These are phyloP conservation scores for Penicillium odoratum DNA, from an alignment of 495 filamentous ascomycete genomes.

Conservation along the genomic window DNA sequence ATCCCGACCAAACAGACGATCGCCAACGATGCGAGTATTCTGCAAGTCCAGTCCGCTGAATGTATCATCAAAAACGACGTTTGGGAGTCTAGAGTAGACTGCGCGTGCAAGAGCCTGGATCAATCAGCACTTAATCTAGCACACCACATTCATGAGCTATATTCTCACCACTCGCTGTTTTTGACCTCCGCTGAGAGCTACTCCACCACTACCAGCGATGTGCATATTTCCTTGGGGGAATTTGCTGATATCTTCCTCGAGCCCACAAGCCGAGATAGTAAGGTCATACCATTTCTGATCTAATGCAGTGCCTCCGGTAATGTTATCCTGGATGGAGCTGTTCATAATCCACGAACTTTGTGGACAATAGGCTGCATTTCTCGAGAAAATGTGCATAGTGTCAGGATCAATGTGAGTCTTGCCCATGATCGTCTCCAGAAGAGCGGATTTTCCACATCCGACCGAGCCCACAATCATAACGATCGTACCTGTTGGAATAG, in stretches of 20 bases:
- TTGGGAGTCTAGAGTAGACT: conserved; percentile 19
- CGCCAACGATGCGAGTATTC: not conserved
- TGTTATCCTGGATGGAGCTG: not conserved
- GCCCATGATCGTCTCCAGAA: not conserved
- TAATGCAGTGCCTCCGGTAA: not conserved
- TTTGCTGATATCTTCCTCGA: not conserved
- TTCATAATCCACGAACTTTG: not conserved
- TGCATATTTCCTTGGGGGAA: not conserved
- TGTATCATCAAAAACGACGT: conserved; percentile 40
- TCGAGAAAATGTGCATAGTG: not conserved
- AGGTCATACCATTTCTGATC: conserved; percentile 4
- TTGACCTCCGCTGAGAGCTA: not conserved
- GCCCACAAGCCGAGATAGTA: not conserved
- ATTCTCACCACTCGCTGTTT: not conserved
- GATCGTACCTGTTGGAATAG: not conserved
- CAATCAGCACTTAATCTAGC: not conserved
- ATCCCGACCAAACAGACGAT: conserved; percentile 12
- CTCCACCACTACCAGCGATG: not conserved
- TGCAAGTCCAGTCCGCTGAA: conserved; percentile 33
- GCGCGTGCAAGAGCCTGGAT: conserved; percentile 26
- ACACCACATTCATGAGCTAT: not conserved
- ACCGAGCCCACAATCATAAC: not conserved
- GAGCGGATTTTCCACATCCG: conserved; percentile 1
- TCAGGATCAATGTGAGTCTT: not conserved
- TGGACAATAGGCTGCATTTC: not conserved